Base-by-base conservation (phyloP, 345 rosid species). In the Heritiera littoralis region DNA sequence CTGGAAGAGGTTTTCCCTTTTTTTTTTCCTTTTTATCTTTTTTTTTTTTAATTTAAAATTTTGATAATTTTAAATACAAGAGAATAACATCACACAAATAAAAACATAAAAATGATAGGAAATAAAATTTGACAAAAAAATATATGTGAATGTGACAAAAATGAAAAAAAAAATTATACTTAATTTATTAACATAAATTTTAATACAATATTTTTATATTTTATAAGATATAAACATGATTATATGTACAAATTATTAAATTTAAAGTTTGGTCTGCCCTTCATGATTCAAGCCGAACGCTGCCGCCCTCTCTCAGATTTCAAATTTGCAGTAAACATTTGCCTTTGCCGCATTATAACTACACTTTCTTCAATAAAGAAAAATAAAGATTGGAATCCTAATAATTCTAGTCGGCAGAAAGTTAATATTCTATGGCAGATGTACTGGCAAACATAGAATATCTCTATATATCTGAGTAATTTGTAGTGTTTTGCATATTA, bases 241-340 rank as follows among this genome's bases (percentile, higher is more conserved):
- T 1, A 35, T 35, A 35, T 3, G 3, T 35, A 35, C 2, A 35
- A 35, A 35, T 35, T 35, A 3, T 35, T 3, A 35, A 35, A 35
- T 35, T 28, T 56, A 18, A 56, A n/a, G 6, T n/a, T 59, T 23
- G 14, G 65, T 60, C 65, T 60, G 65, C 17, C 75, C 12, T 72
- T 72, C 75, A 72, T 70, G 15, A 65, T 73, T 81, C 76, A 35
- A 77, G 65, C 77, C 78, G 38, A 55, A 81, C 66, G 1, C 23
- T 71, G 80, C 80, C 59, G 66, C 79, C 46, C 71, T 64, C 41
- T 12, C 23, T n/a, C 45, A 63, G 8, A 35, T 49, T 63, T 38
- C 64, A 55, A 73, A 55, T 51, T 20, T 72, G 60, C 58, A 8
- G 46, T 54, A 14, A 71, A 72, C 61, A 32, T 15, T 52, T 32